phyloP scores from a whole-genome alignment of 2,329 filamentous ascomycete genomes.

The Alternaria sp. region DNA sequence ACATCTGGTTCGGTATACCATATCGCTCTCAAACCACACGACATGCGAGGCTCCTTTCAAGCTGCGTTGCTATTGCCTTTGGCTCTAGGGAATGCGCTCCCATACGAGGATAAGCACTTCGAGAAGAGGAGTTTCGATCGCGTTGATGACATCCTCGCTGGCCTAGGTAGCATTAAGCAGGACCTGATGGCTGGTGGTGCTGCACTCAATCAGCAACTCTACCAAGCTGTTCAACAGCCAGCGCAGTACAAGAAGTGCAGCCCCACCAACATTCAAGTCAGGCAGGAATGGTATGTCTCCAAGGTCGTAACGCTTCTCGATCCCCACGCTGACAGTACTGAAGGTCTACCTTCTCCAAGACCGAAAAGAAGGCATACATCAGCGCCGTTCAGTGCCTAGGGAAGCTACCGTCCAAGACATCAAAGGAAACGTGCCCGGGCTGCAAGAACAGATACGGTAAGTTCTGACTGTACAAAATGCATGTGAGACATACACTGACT shows the following conservation, averaged over 20 bases:
- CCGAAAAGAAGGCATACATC: slow-evolving; percentile 42
- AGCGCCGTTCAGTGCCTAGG: slow-evolving; percentile 40
- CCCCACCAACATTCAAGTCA: slow-evolving; percentile 48
- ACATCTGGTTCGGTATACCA: background rate
- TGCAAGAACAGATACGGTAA: too few relatives aligned
- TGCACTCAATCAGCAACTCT: slow-evolving; percentile 32
- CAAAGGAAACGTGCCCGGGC: slow-evolving; percentile 28
- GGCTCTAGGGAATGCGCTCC: background rate
- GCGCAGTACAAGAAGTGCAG: slow-evolving; percentile 44
- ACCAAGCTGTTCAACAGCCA: slow-evolving; percentile 29
- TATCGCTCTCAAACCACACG: background rate
- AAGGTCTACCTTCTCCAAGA: slow-evolving; percentile 23
- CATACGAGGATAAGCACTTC: background rate
- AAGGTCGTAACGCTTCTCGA: background rate
- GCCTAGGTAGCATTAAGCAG: slow-evolving; percentile 1
- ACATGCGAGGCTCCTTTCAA: background rate
- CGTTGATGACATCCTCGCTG: background rate
- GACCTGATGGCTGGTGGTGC: slow-evolving; percentile 34
- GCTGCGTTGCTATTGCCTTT: background rate
- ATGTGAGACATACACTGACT: too few relatives aligned
- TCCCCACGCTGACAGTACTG: background rate
- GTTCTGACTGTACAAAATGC: too few relatives aligned
- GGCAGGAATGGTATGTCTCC: slow-evolving; percentile 54
- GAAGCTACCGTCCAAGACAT: slow-evolving; percentile 28
- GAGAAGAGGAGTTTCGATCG: slow-evolving; percentile 1